Percentiles rank a stretch among this genome's conserved stretches.
Evolutionary conservation across 2,329 filamentous ascomycete species (phyloP).

Genomic region (Paraconiothyrium sp.): DNA sequence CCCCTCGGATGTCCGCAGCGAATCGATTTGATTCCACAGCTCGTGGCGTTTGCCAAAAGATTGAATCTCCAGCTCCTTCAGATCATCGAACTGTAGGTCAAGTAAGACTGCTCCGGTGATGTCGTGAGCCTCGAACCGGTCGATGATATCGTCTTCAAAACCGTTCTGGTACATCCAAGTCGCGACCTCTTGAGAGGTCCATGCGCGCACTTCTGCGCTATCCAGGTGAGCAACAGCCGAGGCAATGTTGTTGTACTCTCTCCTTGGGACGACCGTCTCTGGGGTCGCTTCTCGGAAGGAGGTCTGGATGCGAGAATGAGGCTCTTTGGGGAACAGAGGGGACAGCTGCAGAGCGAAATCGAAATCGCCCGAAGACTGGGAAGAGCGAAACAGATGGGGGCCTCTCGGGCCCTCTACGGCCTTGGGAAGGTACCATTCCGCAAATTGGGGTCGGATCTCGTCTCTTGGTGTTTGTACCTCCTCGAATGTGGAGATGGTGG

Average conservation of each 20-base stretch:
- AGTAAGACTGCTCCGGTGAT: constrained; percentile 88
- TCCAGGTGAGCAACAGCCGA: constrained; percentile 66
- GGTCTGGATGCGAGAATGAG: constrained; percentile 54
- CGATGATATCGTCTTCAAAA: constrained; percentile 78
- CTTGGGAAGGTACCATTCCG: constrained; percentile 68
- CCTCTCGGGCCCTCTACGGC: constrained; percentile 82
- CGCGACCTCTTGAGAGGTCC: constrained; percentile 80
- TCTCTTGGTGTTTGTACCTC: constrained; percentile 79
- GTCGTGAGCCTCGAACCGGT: constrained; percentile 90
- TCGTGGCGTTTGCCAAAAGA: constrained; percentile 84
- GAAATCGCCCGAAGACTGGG: constrained; percentile 66
- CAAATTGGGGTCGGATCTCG: constrained; percentile 67
- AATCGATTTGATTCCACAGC: constrained; percentile 81
- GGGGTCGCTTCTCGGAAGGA: constrained; percentile 52
- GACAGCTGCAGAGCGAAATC: constrained; percentile 72
- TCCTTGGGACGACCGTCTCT: constrained; percentile 47
- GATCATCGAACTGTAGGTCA: constrained; percentile 89
- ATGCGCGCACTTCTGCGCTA: constrained; percentile 67
- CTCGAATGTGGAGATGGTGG: constrained; percentile 87
- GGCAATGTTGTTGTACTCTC: constrained; percentile 63
- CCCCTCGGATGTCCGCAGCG: constrained; percentile 64
- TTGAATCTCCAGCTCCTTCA: constrained; percentile 81
- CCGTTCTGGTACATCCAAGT: constrained; percentile 87
- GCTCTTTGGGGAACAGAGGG: constrained; percentile 74
- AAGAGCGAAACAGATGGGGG: constrained; percentile 85